Conservation (phyloP, 2,329 filamentous ascomycete species). For the Botrytis fragariae region DNA sequence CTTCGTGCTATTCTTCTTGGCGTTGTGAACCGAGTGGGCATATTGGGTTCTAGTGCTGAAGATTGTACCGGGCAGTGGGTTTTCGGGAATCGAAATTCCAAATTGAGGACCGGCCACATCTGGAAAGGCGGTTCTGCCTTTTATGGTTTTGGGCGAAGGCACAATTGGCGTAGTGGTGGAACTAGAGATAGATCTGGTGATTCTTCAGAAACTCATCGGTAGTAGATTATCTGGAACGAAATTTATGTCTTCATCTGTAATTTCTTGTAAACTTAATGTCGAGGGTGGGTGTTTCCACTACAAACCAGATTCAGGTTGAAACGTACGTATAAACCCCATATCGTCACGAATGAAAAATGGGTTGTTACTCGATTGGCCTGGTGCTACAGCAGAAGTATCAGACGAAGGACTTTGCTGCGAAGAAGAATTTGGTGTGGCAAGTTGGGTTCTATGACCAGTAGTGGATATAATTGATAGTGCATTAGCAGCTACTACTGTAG, state of each 20-base stretch:
- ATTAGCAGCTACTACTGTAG: neutral
- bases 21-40: neutral
- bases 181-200: neutral
- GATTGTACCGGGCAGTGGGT: neutral
- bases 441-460: neutral
- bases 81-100: neutral
- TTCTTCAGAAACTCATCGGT: neutral
- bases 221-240: neutral
- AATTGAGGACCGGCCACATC: neutral
- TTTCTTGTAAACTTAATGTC: neutral
- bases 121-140: neutral
- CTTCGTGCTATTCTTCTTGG: neutral
- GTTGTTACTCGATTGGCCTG: neutral
- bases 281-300: neutral
- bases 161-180: too few species aligned
- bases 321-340: conserved; percentile 9
- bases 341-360: neutral
- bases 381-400: too few species aligned
- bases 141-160: neutral
- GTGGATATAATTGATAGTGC: neutral
- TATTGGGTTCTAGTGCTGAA: neutral
- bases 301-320: neutral
- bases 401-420: neutral
- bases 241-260: neutral
- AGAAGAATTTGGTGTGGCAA: neutral